Conservation (phyloP, 1,284 basidiomycete species). For the Fomitiporia mediterranea region DNA sequence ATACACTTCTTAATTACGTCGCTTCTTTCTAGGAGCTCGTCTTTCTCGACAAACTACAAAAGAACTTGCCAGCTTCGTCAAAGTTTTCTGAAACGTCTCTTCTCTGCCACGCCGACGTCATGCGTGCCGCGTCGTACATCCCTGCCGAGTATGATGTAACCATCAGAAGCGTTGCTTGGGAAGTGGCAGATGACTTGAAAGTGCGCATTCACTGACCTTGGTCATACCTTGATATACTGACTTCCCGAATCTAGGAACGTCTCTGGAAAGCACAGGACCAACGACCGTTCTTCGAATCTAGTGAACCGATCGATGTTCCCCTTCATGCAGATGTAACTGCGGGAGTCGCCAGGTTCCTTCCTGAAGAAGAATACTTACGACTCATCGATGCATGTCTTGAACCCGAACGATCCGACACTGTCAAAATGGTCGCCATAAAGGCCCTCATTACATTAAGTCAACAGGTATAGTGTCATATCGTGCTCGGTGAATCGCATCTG, state of each 20-base stretch:
- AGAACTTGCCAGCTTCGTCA: slow-evolving; percentile 43
- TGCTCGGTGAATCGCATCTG: background rate
- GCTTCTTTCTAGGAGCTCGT: slow-evolving; percentile 33
- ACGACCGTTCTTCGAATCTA: slow-evolving; percentile 66
- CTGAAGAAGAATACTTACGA: slow-evolving; percentile 52
- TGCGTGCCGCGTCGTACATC: slow-evolving; percentile 72
- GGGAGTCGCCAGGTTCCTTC: slow-evolving; percentile 64
- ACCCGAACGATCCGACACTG: slow-evolving; percentile 71
- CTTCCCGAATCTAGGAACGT: slow-evolving; percentile 26
- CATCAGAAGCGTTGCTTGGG: slow-evolving; percentile 61
- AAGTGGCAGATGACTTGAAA: slow-evolving; percentile 77
- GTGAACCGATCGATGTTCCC: slow-evolving; percentile 74
- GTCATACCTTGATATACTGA: slow-evolving; percentile 9
- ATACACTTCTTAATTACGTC: background rate
- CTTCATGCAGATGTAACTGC: slow-evolving; percentile 74
- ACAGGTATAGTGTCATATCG: slow-evolving; percentile 6
- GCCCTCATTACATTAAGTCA: slow-evolving; percentile 52
- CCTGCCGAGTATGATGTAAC: slow-evolving; percentile 54
- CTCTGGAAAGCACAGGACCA: slow-evolving; percentile 46
- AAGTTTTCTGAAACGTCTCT: slow-evolving; percentile 63
- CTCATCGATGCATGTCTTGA: slow-evolving; percentile 64
- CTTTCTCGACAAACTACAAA: slow-evolving; percentile 45
- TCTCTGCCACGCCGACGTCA: slow-evolving; percentile 77
- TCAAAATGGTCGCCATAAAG: slow-evolving; percentile 74
- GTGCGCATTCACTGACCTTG: slow-evolving; percentile 34